Evolutionary conservation across 352 stramenopile species (phyloP).

Genomic region (Phytophthora aleatoria): DNA sequence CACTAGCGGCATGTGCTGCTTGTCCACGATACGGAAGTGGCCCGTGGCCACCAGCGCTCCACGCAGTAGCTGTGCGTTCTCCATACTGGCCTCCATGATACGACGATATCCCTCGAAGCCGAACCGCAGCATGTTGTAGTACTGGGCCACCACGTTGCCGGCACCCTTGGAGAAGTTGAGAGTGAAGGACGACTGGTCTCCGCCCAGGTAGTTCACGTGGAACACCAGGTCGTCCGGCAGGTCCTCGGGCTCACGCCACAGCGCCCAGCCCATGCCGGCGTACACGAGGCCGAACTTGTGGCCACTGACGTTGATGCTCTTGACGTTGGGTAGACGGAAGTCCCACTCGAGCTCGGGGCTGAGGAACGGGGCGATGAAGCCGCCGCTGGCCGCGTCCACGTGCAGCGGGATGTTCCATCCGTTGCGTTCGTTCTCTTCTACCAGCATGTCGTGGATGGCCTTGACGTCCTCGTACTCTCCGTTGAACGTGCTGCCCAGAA

Average conservation of each 20-base stretch:
- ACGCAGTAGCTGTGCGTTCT: constrained; percentile 83
- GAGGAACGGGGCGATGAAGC: constrained; percentile 93
- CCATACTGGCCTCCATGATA: constrained; percentile 92
- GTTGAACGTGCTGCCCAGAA: constrained; percentile 93
- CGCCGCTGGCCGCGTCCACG: constrained; percentile 91
- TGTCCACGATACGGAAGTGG: constrained; percentile 90
- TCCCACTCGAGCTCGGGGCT: constrained; percentile 90
- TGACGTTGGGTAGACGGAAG: constrained; percentile 90
- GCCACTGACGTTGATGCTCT: constrained; percentile 93
- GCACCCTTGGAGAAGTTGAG: constrained; percentile 94
- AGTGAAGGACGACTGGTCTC: constrained; percentile 91
- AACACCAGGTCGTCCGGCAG: constrained; percentile 90
- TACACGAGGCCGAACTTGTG: constrained; percentile 95
- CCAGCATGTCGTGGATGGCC: constrained; percentile 89
- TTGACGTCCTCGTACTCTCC: constrained; percentile 93
- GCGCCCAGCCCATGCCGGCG: constrained; percentile 92
- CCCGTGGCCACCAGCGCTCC: constrained; percentile 74
- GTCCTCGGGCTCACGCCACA: constrained; percentile 86
- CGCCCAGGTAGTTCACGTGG: constrained; percentile 93
- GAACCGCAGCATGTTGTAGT: constrained; percentile 94
- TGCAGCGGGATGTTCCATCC: constrained; percentile 89
- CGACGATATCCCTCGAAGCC: constrained; percentile 88
- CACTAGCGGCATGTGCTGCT: constrained; percentile 91
- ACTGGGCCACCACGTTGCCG: constrained; percentile 89
- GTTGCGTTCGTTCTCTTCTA: constrained; percentile 84